A percentile compares a stretch with the other conserved stretches of the same genome.
These are phyloP conservation scores for Helichrysum umbraculigerum DNA, from an alignment of 129 eudicot species.

Conservation along the genomic window DNA sequence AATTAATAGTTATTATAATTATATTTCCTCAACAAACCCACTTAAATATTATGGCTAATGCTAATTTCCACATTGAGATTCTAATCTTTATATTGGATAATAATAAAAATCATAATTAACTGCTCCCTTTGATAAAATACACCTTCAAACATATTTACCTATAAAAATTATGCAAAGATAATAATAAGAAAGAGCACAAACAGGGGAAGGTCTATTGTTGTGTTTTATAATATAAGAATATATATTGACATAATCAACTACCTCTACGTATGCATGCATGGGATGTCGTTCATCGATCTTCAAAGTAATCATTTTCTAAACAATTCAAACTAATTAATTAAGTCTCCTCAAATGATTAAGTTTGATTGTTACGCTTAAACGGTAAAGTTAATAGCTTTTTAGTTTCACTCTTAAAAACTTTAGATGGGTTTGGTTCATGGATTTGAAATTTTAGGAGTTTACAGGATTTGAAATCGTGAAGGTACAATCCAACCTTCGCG, in stretches of 20 bases:
- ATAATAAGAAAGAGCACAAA: neutral
- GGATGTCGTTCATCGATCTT: neutral
- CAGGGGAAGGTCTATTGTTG: neutral
- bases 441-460: too few relatives aligned
- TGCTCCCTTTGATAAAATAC: slow-evolving; percentile 15
- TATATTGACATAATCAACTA: slow-evolving; percentile 22
- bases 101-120: neutral
- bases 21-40: slow-evolving; percentile 4
- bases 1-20: neutral
- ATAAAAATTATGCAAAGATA: neutral
- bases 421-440: too few relatives aligned
- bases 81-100: neutral
- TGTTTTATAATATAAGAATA: neutral
- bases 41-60: neutral
- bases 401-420: neutral
- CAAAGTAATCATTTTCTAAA: neutral
- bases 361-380: neutral
- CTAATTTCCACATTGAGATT: neutral
- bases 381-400: neutral
- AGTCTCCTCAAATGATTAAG: neutral
- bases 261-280: slow-evolving; percentile 35
- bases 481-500: neutral
- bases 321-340: neutral
- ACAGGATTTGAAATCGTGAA: too few relatives aligned
- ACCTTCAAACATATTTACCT: neutral